Evolutionary conservation across 1,139 yeast genomes (phyloP).

Genomic region (Geotrichum klebahnii): DNA sequence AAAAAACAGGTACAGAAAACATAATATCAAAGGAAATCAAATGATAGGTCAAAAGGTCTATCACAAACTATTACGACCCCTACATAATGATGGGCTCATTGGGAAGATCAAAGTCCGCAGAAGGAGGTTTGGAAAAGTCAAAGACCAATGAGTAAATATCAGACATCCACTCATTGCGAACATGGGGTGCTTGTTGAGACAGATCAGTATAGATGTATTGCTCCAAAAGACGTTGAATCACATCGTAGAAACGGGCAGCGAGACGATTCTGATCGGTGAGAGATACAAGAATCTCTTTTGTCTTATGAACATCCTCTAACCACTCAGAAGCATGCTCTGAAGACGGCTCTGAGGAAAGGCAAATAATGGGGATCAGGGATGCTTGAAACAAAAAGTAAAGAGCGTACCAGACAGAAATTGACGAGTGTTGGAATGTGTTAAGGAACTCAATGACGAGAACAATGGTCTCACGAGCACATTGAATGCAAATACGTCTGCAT

Average conservation of each 20-base stretch:
- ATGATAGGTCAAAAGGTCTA: neutral
- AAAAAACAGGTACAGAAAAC: neutral
- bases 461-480: slow-evolving; percentile 53
- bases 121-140: slow-evolving; percentile 24
- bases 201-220: slow-evolving; percentile 25
- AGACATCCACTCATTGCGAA: slow-evolving; percentile 29
- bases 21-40: too few species aligned
- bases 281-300: slow-evolving; percentile 44
- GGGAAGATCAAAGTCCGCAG: slow-evolving; percentile 11
- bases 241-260: slow-evolving; percentile 48
- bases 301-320: slow-evolving; percentile 47
- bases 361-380: slow-evolving; percentile 52
- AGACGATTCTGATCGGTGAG: slow-evolving; percentile 47
- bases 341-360: slow-evolving; percentile 49
- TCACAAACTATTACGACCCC: neutral
- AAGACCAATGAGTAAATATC: slow-evolving; percentile 36
- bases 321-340: slow-evolving; percentile 45
- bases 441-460: slow-evolving; percentile 49
- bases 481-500: slow-evolving; percentile 51
- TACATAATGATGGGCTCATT: slow-evolving; percentile 14
- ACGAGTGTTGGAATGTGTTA: slow-evolving; percentile 42
- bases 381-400: slow-evolving; percentile 62
- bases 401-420: slow-evolving; percentile 58
- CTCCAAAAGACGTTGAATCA: slow-evolving; percentile 46
- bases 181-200: slow-evolving; percentile 8